Conservation (phyloP, 768 basidiomycete genomes). For the Tricholoma saponaceum region DNA sequence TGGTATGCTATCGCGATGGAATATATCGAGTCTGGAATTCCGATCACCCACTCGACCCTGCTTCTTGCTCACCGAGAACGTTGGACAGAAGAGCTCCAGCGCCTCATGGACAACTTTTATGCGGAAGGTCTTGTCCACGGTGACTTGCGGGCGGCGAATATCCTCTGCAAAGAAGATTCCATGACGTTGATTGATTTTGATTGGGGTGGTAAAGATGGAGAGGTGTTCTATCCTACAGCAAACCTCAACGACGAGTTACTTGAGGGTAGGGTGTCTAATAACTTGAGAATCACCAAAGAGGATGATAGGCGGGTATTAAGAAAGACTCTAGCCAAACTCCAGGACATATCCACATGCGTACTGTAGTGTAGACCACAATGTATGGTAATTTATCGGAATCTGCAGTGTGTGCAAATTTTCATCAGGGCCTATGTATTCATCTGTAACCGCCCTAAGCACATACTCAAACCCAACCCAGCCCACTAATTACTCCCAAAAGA, state of each 20-base stretch:
- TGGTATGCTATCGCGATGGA: neutral
- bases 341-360: neutral
- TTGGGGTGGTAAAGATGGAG: neutral
- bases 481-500: too few species aligned
- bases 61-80: neutral
- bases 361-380: too few species aligned
- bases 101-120: neutral
- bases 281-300: neutral
- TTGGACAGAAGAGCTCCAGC: neutral
- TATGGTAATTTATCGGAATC: too few species aligned
- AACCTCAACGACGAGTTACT: neutral
- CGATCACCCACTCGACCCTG: neutral
- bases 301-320: neutral
- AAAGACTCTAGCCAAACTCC: neutral
- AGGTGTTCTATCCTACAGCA: neutral
- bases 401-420: too few species aligned
- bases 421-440: too few species aligned
- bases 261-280: neutral
- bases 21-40: neutral
- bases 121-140: conserved; percentile 15
- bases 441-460: too few species aligned
- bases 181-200: conserved; percentile 16
- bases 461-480: too few species aligned
- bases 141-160: conserved; percentile 17
- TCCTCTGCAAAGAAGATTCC: conserved; percentile 8